Conservation (phyloP, 1,284 basidiomycete genomes). For the Agaricales sp. region DNA sequence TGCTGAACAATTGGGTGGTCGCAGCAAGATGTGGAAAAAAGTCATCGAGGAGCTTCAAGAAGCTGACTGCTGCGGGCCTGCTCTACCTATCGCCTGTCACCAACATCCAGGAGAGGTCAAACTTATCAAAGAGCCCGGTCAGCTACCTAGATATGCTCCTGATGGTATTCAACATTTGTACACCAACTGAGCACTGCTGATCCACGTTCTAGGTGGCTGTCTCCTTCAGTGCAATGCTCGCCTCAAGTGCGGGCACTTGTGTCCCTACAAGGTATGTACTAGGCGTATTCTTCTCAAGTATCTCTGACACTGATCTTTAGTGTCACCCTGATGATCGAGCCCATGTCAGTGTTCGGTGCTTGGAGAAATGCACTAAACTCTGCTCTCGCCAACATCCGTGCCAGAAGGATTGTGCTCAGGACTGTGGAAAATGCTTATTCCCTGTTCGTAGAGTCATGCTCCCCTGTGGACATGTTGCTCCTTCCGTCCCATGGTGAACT, state of each 20-base stretch:
- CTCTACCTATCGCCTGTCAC: conserved; percentile 48
- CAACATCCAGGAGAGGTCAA: conserved; percentile 38
- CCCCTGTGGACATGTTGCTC: conserved; percentile 54
- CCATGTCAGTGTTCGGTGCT: conserved; percentile 41
- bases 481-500: conserved; percentile 43
- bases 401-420: conserved; percentile 35
- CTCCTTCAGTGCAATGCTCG: conserved; percentile 41
- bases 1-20: conserved; percentile 33
- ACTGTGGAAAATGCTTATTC: conserved; percentile 50
- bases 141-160: conserved; percentile 43
- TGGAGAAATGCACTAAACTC: conserved; percentile 33
- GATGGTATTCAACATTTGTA: conserved; percentile 29
- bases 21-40: conserved; percentile 48
- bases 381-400: conserved; percentile 57
- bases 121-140: conserved; percentile 38
- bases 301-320: conserved; percentile 20
- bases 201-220: conserved; percentile 45
- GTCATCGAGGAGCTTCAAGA: conserved; percentile 47
- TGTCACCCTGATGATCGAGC: conserved; percentile 59
- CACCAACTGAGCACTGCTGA: neutral
- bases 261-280: conserved; percentile 43
- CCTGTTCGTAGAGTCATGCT: conserved; percentile 35
- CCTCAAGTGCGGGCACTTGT: conserved; percentile 62
- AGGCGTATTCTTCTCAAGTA: conserved; percentile 1
- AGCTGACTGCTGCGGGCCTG: conserved; percentile 35